Evolutionary conservation across 768 basidiomycete species (phyloP).

Genomic region (Calvatia gigantea): DNA sequence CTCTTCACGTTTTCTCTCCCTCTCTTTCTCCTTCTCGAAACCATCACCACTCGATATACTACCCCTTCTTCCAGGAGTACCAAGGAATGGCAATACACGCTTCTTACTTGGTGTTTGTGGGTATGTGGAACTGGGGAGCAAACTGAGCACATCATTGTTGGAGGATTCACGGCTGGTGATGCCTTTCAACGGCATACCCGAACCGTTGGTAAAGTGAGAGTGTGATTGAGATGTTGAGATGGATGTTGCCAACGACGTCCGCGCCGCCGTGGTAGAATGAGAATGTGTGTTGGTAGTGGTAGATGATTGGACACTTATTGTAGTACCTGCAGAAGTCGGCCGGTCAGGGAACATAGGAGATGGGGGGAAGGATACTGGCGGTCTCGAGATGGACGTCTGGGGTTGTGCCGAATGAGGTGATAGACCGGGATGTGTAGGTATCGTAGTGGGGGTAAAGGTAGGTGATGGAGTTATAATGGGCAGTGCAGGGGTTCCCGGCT

Average conservation of each 20-base stretch:
- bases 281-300: conserved; percentile 13
- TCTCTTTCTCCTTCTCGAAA: background rate
- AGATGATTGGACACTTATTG: background rate
- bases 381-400: background rate
- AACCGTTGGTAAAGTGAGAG: background rate
- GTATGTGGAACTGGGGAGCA: background rate
- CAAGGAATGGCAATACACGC: conserved; percentile 9
- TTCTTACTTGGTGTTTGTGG: conserved; percentile 6
- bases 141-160: background rate
- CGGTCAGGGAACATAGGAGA: background rate
- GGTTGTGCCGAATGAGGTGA: background rate
- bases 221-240: conserved; percentile 15
- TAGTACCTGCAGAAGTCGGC: background rate
- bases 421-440: background rate
- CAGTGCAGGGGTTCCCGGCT: background rate
- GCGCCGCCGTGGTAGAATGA: conserved; percentile 16
- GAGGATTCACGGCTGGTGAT: conserved; percentile 2
- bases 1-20: conserved; percentile 3
- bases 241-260: conserved; percentile 13
- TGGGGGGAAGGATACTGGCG: conserved; percentile 2
- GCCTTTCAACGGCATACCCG: background rate
- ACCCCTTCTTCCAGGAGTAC: background rate
- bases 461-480: background rate
- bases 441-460: background rate
- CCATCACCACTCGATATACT: conserved; percentile 8